Percentiles rank a stretch among this genome's conserved stretches.
phyloP scores from a whole-genome alignment of 495 filamentous ascomycete genomes.

The Penicillium daleae region DNA sequence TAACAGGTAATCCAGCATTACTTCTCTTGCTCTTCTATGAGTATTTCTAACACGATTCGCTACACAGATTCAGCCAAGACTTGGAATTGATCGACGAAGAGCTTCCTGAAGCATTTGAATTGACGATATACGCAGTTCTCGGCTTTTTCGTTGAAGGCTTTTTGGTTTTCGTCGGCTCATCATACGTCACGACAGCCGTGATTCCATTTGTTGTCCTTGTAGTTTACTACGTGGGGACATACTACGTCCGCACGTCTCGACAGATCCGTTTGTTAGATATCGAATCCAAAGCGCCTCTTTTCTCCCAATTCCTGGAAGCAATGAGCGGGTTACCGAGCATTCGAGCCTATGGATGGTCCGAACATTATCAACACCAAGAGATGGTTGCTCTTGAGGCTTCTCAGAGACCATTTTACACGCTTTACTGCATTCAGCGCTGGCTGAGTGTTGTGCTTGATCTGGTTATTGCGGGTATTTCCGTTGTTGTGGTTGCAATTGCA shows the following conservation, averaged over 20 bases:
- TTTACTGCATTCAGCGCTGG: conserved; percentile 71
- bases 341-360: conserved; percentile 67
- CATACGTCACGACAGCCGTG: conserved; percentile 22
- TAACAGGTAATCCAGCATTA: conserved; percentile 19
- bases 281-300: conserved; percentile 63
- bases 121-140: conserved; percentile 18
- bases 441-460: conserved; percentile 66
- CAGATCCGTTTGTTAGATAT: conserved; percentile 63
- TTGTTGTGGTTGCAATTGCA: conserved; percentile 46
- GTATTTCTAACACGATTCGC: conserved; percentile 3
- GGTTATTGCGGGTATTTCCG: conserved; percentile 60
- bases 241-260: conserved; percentile 44
- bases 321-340: conserved; percentile 71
- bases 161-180: conserved; percentile 28
- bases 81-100: conserved; percentile 57
- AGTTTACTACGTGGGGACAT: conserved; percentile 27
- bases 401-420: conserved; percentile 58
- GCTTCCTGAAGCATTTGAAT: conserved; percentile 30
- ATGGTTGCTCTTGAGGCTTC: conserved; percentile 61
- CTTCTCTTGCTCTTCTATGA: neutral
- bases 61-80: conserved; percentile 31
- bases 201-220: conserved; percentile 24
- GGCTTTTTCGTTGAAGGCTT: conserved; percentile 22
- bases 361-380: conserved; percentile 62
- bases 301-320: conserved; percentile 70